These are phyloP conservation scores for Septoria linicola DNA, from an alignment of 2,329 filamentous ascomycete genomes.

Conservation along the genomic window DNA sequence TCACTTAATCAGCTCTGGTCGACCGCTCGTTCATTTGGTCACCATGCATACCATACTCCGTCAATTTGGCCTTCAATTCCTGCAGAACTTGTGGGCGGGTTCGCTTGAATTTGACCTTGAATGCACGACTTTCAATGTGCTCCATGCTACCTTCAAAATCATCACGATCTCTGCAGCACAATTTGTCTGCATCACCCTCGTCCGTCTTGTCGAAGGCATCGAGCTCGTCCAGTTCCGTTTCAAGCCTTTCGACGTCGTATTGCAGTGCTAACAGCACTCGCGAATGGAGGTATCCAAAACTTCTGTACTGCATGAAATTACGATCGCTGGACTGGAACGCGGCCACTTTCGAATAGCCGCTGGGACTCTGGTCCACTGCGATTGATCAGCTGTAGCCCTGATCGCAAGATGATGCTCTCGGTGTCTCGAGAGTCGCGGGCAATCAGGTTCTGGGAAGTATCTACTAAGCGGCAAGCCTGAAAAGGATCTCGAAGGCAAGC, in stretches of 20 bases:
- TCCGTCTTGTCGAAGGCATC: constrained; percentile 30
- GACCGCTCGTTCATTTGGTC: constrained; percentile 25
- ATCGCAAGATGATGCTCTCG: no score
- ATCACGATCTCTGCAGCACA: constrained; percentile 14
- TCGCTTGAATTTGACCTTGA: constrained; percentile 13
- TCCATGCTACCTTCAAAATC: constrained; percentile 8
- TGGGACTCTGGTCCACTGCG: constrained; percentile 40
- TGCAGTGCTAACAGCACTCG: constrained; percentile 42
- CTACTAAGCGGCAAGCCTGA: no score
- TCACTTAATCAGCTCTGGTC: neutral
- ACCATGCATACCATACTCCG: constrained; percentile 28
- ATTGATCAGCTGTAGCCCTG: no score
- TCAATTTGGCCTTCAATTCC: constrained; percentile 15
- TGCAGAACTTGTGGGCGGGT: neutral
- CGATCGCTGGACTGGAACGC: constrained; percentile 43
- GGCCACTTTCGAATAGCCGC: constrained; percentile 42
- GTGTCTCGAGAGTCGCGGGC: no score
- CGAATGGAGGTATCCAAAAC: constrained; percentile 43
- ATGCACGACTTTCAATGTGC: constrained; percentile 26
- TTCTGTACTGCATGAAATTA: constrained; percentile 44
- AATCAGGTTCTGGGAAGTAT: no score
- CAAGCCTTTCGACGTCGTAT: constrained; percentile 40
- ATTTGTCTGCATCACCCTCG: constrained; percentile 3
- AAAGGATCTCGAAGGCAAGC: no score
- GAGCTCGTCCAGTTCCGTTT: constrained; percentile 39